Percentiles rank a stretch among this genome's conserved stretches.
These are phyloP conservation scores for Marsdenia floribunda DNA, from an alignment of 257 asterid species.

Conservation along the genomic window DNA sequence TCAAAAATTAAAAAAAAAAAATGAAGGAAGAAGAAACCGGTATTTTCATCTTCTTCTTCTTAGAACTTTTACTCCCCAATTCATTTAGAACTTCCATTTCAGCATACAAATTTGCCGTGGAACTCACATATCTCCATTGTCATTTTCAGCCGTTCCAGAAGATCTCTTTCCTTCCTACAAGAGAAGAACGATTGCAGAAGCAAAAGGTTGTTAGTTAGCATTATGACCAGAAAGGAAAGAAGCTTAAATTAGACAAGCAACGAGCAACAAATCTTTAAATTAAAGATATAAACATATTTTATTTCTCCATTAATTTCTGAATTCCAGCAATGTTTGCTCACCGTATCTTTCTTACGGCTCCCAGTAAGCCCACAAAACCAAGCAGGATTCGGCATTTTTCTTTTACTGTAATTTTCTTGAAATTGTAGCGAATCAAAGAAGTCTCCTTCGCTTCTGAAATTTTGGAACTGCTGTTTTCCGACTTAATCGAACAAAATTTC, in stretches of 20 bases:
- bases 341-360: slow-evolving; percentile 47
- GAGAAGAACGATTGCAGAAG: slow-evolving; percentile 4
- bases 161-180: slow-evolving; percentile 32
- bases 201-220: background rate
- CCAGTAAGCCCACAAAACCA: slow-evolving; percentile 42
- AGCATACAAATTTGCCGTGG: no score
- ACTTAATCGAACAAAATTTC: slow-evolving; percentile 13
- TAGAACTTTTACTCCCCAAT: no score
- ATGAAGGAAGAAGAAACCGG: no score
- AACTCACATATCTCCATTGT: no score
- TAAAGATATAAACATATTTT: background rate
- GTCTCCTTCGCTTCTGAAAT: background rate
- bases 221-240: background rate
- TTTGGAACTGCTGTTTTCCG: slow-evolving; percentile 7
- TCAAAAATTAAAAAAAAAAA: no score
- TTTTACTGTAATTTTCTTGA: slow-evolving; percentile 10
- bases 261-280: background rate
- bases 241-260: background rate
- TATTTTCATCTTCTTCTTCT: no score
- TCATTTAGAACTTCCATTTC: no score
- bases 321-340: slow-evolving; percentile 12
- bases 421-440: slow-evolving; percentile 12
- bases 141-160: slow-evolving; percentile 14
- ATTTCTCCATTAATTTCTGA: no score
- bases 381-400: slow-evolving; percentile 34